Conservation (phyloP, 768 basidiomycete genomes). For the Ephemerocybe angulata region DNA sequence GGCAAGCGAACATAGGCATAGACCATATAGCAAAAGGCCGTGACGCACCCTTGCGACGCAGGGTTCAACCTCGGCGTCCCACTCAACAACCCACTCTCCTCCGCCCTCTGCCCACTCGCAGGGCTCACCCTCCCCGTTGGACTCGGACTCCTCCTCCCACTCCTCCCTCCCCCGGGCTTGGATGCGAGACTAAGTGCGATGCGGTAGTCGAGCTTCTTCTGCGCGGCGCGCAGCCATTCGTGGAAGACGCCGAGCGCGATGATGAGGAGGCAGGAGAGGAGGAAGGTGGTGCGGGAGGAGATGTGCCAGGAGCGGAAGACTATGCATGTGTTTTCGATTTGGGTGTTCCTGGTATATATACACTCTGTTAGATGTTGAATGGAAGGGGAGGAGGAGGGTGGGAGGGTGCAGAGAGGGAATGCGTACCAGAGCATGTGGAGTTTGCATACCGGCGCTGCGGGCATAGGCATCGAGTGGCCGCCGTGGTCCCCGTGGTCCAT, state of each 20-base stretch:
- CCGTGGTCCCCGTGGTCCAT: slow-evolving; percentile 44
- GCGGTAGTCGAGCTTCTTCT: slow-evolving; percentile 52
- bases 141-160: slow-evolving; percentile 21
- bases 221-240: slow-evolving; percentile 72
- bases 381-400: background rate
- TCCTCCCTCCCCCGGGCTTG: slow-evolving; percentile 43
- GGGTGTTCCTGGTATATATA: slow-evolving; percentile 66
- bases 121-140: slow-evolving; percentile 32
- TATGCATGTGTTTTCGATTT: slow-evolving; percentile 76
- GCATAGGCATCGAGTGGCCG: slow-evolving; percentile 53
- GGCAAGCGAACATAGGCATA: no score
- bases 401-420: background rate
- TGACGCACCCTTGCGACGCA: slow-evolving; percentile 40
- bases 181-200: slow-evolving; percentile 47
- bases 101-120: slow-evolving; percentile 41
- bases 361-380: background rate
- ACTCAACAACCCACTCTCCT: slow-evolving; percentile 53
- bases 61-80: slow-evolving; percentile 40
- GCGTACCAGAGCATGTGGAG: slow-evolving; percentile 81
- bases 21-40: background rate
- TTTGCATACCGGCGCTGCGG: slow-evolving; percentile 49
- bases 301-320: slow-evolving; percentile 82
- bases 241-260: slow-evolving; percentile 67
- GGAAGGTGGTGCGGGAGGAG: slow-evolving; percentile 48
- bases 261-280: slow-evolving; percentile 63